Conservation (phyloP, 257 asterid genomes). For the Solanum tarapatanum region DNA sequence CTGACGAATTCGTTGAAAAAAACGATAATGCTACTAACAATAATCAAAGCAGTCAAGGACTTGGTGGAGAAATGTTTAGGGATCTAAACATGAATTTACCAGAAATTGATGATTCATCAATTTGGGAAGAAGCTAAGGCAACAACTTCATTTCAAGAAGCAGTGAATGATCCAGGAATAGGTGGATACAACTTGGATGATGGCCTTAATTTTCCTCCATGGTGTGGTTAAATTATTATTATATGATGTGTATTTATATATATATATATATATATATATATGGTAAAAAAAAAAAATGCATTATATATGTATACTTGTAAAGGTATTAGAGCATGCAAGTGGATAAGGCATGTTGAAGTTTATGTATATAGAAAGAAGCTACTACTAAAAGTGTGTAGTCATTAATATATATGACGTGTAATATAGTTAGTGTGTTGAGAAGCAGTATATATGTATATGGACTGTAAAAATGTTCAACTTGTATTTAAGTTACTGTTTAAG, state of each 20-base stretch:
- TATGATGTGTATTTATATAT: not conserved
- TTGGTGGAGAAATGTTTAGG: not conserved
- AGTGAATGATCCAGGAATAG: not conserved
- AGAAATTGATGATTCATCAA: conserved; percentile 13
- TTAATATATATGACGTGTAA: not conserved
- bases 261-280: not conserved
- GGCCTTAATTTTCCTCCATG: not conserved
- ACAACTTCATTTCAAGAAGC: conserved; percentile 1
- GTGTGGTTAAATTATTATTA: not conserved
- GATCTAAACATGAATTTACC: conserved; percentile 12
- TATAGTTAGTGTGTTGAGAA: not conserved
- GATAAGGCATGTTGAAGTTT: not conserved
- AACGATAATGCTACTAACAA: not conserved
- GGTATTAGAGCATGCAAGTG: not conserved
- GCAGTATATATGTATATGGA: not conserved
- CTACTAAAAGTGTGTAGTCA: not conserved
- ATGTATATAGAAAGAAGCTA: not conserved
- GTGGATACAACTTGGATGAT: not conserved
- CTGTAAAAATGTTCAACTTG: not conserved
- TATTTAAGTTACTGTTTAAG: not conserved
- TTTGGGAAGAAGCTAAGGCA: conserved; percentile 27
- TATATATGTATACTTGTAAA: not conserved
- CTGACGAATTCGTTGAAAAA: not conserved
- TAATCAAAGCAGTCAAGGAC: not conserved
- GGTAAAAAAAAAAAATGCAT: not conserved